These are phyloP conservation scores for Amanita exitialis DNA, from an alignment of 768 basidiomycete genomes.

Conservation along the genomic window DNA sequence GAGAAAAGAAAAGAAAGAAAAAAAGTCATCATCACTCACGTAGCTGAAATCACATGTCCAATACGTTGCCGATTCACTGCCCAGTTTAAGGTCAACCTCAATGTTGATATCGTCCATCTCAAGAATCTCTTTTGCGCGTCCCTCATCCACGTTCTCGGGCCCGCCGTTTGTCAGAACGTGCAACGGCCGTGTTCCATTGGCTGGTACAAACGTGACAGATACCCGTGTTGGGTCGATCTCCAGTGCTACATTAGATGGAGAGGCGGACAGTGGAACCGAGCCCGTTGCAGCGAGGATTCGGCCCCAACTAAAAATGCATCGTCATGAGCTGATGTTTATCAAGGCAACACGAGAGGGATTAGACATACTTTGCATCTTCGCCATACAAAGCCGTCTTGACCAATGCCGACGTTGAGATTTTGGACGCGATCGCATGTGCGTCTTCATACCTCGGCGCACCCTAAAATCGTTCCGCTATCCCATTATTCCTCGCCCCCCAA, in stretches of 20 bases:
- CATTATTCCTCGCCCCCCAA: too few relatives aligned
- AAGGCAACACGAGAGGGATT: too few relatives aligned
- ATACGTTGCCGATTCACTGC: constrained; percentile 65
- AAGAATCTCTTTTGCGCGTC: constrained; percentile 76
- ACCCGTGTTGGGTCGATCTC: constrained; percentile 66
- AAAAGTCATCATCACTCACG: constrained; percentile 41
- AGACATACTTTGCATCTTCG: constrained; percentile 84
- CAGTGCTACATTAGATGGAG: constrained; percentile 30
- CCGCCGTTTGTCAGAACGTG: constrained; percentile 88
- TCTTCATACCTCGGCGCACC: constrained; percentile 75
- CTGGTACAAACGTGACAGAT: constrained; percentile 80
- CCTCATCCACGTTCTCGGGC: constrained; percentile 82
- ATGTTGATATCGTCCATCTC: constrained; percentile 78
- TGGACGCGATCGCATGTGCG: constrained; percentile 85
- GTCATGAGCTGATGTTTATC: not conserved
- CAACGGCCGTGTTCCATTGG: constrained; percentile 45
- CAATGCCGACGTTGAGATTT: constrained; percentile 85
- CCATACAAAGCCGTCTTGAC: constrained; percentile 96
- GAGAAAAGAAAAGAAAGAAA: too few relatives aligned
- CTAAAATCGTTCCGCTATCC: constrained; percentile 31
- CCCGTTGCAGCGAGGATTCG: constrained; percentile 91
- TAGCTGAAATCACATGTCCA: constrained; percentile 99
- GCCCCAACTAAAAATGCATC: constrained; percentile 69
- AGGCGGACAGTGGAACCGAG: constrained; percentile 52
- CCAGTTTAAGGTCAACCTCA: constrained; percentile 66